Conservation (phyloP, 2,329 filamentous ascomycete species). For the Fusarium sp. region DNA sequence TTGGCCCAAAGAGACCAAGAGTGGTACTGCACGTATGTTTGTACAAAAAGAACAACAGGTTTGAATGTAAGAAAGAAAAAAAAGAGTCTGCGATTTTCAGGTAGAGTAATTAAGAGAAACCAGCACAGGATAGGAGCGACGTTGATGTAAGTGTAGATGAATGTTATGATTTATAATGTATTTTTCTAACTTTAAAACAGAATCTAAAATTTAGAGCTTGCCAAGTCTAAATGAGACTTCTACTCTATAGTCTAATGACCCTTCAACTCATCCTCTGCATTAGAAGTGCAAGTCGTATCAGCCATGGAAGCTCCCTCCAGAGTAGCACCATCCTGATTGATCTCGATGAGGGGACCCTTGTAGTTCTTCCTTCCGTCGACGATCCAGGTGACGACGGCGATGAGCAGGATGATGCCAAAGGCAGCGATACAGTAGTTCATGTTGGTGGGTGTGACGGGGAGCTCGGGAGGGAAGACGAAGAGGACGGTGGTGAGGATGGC, state of each 20-base stretch:
- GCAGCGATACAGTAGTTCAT: conserved; percentile 73
- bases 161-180: neutral
- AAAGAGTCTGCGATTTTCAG: too few species aligned
- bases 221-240: neutral
- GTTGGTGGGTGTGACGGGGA: conserved; percentile 73
- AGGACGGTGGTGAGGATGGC: conserved; percentile 78
- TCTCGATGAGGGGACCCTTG: conserved; percentile 49
- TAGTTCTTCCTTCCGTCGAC: conserved; percentile 64
- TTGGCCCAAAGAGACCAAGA: too few species aligned
- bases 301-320: conserved; percentile 35
- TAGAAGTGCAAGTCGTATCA: conserved; percentile 34
- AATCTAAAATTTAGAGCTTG: neutral
- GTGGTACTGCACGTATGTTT: too few species aligned
- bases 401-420: conserved; percentile 61
- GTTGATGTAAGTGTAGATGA: neutral
- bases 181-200: neutral
- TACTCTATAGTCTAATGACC: neutral
- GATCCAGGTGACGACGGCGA: conserved; percentile 59
- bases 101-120: too few species aligned
- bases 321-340: conserved; percentile 28
- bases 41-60: too few species aligned
- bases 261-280: conserved; percentile 31
- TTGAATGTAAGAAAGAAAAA: too few species aligned
- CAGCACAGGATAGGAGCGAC: too few species aligned
- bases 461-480: conserved; percentile 78